Percentiles rank a stretch among this genome's conserved stretches.
phyloP scores from a whole-genome alignment of 192 early-diverging fungal species.

The Entomortierella lignicola region DNA sequence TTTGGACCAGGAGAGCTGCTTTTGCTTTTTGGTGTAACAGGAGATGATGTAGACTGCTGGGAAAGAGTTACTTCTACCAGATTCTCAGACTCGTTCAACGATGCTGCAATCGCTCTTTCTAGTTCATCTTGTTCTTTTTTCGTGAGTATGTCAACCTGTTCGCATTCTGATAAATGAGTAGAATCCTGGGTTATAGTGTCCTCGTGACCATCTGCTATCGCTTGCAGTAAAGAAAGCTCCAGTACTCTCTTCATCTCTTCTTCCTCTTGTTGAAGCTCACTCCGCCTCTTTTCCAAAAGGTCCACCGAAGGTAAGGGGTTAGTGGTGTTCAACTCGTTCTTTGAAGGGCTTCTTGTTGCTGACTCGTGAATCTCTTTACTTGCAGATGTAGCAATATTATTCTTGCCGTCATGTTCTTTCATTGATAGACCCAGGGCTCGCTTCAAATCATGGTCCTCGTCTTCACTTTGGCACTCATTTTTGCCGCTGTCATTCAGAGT shows the following conservation, averaged over 20 bases:
- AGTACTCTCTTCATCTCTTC: constrained; percentile 50
- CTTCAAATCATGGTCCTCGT: constrained; percentile 3
- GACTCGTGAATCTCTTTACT: neutral
- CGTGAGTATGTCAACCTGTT: neutral
- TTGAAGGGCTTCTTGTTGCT: neutral
- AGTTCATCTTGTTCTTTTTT: constrained; percentile 33
- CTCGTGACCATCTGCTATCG: constrained; percentile 38
- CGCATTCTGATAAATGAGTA: neutral
- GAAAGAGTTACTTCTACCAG: neutral
- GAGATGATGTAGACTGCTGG: neutral
- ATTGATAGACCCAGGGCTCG: constrained; percentile 26
- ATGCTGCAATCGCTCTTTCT: constrained; percentile 35
- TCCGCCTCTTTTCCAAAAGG: constrained; percentile 24
- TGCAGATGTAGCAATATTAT: neutral
- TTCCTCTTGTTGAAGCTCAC: constrained; percentile 33
- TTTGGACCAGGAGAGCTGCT: constrained; percentile 6
- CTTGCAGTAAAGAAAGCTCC: constrained; percentile 36
- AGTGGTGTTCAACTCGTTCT: no score
- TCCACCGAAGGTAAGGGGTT: neutral
- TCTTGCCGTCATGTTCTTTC: constrained; percentile 1
- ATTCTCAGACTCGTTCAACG: neutral
- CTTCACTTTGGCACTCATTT: neutral
- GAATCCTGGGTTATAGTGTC: neutral
- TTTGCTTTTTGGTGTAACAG: neutral
- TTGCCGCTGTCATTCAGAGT: neutral